Evolutionary conservation across 768 basidiomycete species (phyloP).

Genomic region (Lactifluus volemus): DNA sequence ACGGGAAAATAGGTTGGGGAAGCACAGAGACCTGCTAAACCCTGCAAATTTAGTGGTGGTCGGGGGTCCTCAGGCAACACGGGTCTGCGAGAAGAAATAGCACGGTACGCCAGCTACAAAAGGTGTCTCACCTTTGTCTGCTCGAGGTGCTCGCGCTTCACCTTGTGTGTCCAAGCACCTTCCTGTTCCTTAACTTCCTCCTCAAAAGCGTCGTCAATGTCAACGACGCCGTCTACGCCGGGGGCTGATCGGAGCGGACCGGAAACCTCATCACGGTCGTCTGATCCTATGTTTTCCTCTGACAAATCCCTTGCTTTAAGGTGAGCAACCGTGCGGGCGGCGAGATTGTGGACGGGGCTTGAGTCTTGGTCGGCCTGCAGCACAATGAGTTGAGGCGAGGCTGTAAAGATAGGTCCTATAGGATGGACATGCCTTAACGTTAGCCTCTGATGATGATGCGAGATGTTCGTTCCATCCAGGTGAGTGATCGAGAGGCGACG

Average conservation of each 20-base stretch:
- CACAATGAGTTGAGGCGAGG: not conserved
- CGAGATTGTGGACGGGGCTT: slow-evolving; percentile 5
- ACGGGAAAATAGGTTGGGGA: not conserved
- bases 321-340: slow-evolving; percentile 12
- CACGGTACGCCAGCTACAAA: not conserved
- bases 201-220: slow-evolving; percentile 17
- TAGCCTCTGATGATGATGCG: slow-evolving; percentile 56
- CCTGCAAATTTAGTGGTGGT: not conserved
- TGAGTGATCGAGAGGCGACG: slow-evolving; percentile 41
- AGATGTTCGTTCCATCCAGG: slow-evolving; percentile 69
- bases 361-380: slow-evolving; percentile 15
- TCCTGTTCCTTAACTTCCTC: slow-evolving; percentile 20
- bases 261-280: slow-evolving; percentile 17
- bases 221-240: not conserved
- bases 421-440: slow-evolving; percentile 40
- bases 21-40: not conserved
- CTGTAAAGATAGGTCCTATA: not conserved
- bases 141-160: slow-evolving; percentile 11
- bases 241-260: slow-evolving; percentile 15
- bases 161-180: slow-evolving; percentile 17
- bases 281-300: slow-evolving; percentile 6
- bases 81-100: not conserved
- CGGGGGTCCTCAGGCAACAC: not conserved
- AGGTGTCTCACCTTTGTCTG: not conserved
- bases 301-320: slow-evolving; percentile 2